Conservation (phyloP, 1,139 yeast genomes). For the Chernovozyma aurita region DNA sequence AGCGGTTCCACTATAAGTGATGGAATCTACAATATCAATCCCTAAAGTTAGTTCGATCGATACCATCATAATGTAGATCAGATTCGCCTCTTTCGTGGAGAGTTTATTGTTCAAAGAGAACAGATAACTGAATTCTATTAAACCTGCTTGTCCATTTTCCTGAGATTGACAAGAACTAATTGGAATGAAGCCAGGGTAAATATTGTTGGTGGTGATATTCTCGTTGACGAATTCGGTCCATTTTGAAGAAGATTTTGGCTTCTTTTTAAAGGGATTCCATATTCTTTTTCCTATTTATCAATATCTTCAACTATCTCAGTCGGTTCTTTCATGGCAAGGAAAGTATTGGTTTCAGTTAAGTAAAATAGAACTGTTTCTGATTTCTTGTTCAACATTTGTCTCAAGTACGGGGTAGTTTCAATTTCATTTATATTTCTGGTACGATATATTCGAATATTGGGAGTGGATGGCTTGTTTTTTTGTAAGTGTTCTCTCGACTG, state of each 20-base stretch:
- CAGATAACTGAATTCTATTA: constrained; percentile 14
- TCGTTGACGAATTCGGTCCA: constrained; percentile 16
- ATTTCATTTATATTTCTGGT: background rate
- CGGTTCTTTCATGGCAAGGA: constrained; percentile 5
- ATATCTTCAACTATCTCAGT: constrained; percentile 7
- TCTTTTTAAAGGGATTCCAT: constrained; percentile 4
- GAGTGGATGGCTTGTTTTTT: too few relatives aligned
- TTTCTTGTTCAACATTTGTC: background rate
- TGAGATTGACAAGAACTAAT: constrained; percentile 22
- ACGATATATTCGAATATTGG: background rate
- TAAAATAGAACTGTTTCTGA: constrained; percentile 7
- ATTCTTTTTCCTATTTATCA: background rate
- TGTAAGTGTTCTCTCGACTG: too few relatives aligned
- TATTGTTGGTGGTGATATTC: constrained; percentile 4
- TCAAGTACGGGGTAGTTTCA: background rate
- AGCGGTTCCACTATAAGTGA: constrained; percentile 11
- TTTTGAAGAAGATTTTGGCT: constrained; percentile 5
- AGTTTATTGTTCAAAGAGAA: background rate
- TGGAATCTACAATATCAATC: constrained; percentile 3
- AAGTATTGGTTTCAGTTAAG: constrained; percentile 9
- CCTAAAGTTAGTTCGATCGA: constrained; percentile 9
- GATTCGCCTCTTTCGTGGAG: background rate
- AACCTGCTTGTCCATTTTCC: constrained; percentile 17
- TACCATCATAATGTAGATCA: background rate
- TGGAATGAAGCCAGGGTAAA: constrained; percentile 20